Evolutionary conservation across 2,329 filamentous ascomycete species (phyloP).

Genomic region (Ceratocystiopsis sp.): DNA sequence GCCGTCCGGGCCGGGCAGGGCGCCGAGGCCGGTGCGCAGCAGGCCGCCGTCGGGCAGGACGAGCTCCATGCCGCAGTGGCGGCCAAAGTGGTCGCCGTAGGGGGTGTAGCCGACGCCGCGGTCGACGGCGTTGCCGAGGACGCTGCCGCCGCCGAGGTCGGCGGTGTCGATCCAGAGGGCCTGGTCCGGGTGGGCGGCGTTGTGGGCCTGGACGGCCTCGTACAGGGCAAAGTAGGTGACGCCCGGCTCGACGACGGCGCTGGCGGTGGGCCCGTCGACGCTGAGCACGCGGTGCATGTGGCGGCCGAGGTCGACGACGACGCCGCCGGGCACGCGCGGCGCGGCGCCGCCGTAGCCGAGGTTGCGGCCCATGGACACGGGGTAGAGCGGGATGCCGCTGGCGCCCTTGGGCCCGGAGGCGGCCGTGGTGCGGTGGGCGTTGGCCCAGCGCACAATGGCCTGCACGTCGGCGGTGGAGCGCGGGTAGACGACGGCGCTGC

Average conservation of each 20-base stretch:
- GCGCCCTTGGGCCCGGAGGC: background rate
- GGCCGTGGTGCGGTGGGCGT: background rate
- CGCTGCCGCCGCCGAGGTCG: conserved; percentile 23
- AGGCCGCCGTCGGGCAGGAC: conserved; percentile 25
- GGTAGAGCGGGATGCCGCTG: conserved; percentile 26
- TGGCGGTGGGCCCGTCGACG: conserved; percentile 30
- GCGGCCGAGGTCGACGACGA: conserved; percentile 32
- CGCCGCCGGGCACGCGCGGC: conserved; percentile 31
- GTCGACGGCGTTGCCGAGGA: conserved; percentile 28
- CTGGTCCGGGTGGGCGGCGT: conserved; percentile 17
- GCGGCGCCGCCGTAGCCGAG: conserved; percentile 32
- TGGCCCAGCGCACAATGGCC: conserved; percentile 23
- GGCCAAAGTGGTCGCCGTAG: conserved; percentile 22
- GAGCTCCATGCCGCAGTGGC: conserved; percentile 16
- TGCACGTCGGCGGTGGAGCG: conserved; percentile 29
- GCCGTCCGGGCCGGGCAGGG: conserved; percentile 18
- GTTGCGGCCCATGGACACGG: conserved; percentile 31
- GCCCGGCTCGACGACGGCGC: conserved; percentile 35
- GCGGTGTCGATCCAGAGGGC: conserved; percentile 26
- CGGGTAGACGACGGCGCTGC: conserved; percentile 25
- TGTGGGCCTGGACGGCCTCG: conserved; percentile 23
- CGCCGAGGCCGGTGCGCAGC: conserved; percentile 29
- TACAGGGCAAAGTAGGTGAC: conserved; percentile 35
- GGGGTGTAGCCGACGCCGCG: conserved; percentile 29
- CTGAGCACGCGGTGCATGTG: conserved; percentile 35